Conservation (phyloP, 2,329 filamentous ascomycete genomes). For the Cordyceps pruinosa region DNA sequence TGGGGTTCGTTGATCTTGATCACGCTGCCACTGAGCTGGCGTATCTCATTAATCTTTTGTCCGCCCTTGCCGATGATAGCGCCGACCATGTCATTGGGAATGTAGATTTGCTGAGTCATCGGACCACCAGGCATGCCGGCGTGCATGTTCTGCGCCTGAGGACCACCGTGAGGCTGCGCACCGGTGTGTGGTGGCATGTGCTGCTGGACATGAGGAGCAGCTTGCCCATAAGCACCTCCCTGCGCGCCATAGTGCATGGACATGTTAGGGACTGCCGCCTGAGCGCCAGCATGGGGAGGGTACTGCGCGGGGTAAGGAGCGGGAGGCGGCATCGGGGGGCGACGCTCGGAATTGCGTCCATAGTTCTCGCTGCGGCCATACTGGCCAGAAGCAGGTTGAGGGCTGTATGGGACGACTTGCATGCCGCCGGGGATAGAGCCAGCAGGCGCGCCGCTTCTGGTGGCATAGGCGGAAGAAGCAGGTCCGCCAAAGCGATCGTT, state of each 20-base stretch:
- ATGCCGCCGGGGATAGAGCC: slow-evolving; percentile 93
- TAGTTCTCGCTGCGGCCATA: slow-evolving; percentile 88
- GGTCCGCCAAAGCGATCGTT: slow-evolving; percentile 95
- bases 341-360: slow-evolving; percentile 63
- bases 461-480: slow-evolving; percentile 94
- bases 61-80: slow-evolving; percentile 98
- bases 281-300: slow-evolving; percentile 52
- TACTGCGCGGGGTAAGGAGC: slow-evolving; percentile 68
- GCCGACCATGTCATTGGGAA: slow-evolving; percentile 98
- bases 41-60: slow-evolving; percentile 98
- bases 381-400: slow-evolving; percentile 85
- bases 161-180: slow-evolving; percentile 53
- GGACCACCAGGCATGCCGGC: slow-evolving; percentile 54
- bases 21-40: slow-evolving; percentile 91
- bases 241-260: slow-evolving; percentile 76
- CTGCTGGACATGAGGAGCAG: slow-evolving; percentile 68
- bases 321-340: slow-evolving; percentile 65
- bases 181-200: slow-evolving; percentile 56
- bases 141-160: slow-evolving; percentile 66
- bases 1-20: slow-evolving; percentile 99
- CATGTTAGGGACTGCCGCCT: slow-evolving; percentile 50
- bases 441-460: slow-evolving; percentile 84
- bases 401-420: slow-evolving; percentile 98
- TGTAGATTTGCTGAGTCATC: slow-evolving; percentile 96
- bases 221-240: slow-evolving; percentile 69